Evolutionary conservation across 768 basidiomycete species (phyloP).

Genomic region (Tremella yokohamensis): DNA sequence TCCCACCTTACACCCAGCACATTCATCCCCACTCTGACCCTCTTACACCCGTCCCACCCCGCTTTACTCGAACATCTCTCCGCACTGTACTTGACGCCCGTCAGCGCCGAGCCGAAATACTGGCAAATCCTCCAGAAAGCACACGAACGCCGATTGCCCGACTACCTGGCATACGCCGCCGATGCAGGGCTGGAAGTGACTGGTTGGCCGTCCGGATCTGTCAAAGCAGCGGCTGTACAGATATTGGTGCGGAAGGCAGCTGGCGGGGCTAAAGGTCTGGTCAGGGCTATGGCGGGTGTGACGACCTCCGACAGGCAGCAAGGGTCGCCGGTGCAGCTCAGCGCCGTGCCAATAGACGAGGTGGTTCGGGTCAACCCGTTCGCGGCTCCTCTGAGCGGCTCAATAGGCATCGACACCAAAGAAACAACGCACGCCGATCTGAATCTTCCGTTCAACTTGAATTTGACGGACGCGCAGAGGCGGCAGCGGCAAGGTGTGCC

Average conservation of each 20-base stretch:
- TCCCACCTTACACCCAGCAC: conserved; percentile 30
- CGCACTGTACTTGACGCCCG: conserved; percentile 65
- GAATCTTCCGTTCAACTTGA: conserved; percentile 80
- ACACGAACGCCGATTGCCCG: conserved; percentile 59
- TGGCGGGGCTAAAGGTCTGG: conserved; percentile 47
- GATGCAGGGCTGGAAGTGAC: conserved; percentile 22
- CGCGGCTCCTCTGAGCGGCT: conserved; percentile 16
- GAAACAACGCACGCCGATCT: conserved; percentile 59
- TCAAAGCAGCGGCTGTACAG: conserved; percentile 59
- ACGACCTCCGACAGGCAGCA: neutral
- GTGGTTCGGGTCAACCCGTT: conserved; percentile 18
- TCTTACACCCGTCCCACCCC: conserved; percentile 61
- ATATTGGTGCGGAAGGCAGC: conserved; percentile 53
- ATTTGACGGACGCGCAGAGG: conserved; percentile 75
- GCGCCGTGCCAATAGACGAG: conserved; percentile 7
- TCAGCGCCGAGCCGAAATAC: conserved; percentile 70
- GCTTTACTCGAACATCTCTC: conserved; percentile 67
- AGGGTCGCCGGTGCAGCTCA: neutral
- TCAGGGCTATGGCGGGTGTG: conserved; percentile 34
- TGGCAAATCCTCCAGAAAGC: conserved; percentile 72
- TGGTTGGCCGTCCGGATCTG: conserved; percentile 15
- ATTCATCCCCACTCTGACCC: conserved; percentile 34
- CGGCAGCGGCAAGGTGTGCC: conserved; percentile 75
- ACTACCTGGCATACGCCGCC: conserved; percentile 45
- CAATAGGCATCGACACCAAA: neutral